phyloP scores from a whole-genome alignment of 129 eudicot genomes.

The Arctium lappa region DNA sequence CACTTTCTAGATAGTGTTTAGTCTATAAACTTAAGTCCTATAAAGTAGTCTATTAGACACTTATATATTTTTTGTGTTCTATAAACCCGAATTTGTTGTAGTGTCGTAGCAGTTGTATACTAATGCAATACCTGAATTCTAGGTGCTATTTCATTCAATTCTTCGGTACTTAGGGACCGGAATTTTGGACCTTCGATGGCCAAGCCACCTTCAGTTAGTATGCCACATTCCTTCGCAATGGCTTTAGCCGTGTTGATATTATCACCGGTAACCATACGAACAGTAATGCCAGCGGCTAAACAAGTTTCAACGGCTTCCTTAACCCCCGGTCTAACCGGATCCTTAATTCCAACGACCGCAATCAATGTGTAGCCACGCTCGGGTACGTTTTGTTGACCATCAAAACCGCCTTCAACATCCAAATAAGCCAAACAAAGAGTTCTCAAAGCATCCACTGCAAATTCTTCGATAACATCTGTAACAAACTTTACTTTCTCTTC shows the following conservation, averaged over 20 bases:
- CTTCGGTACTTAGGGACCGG: slow-evolving; percentile 40
- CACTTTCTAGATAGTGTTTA: background rate
- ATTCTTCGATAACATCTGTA: slow-evolving; percentile 42
- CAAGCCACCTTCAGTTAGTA: slow-evolving; percentile 55
- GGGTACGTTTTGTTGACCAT: slow-evolving; percentile 30
- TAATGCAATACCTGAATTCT: slow-evolving; percentile 45
- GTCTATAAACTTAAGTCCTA: background rate
- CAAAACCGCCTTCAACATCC: slow-evolving; percentile 34
- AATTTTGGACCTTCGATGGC: slow-evolving; percentile 74
- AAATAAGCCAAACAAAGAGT: slow-evolving; percentile 59
- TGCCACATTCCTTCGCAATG: slow-evolving; percentile 72
- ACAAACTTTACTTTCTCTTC: slow-evolving; percentile 41
- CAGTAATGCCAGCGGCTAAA: slow-evolving; percentile 60
- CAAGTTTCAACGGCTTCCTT: slow-evolving; percentile 55
- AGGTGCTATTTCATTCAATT: slow-evolving; percentile 48
- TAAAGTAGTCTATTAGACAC: background rate
- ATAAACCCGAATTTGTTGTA: too few species aligned
- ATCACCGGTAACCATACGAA: slow-evolving; percentile 72
- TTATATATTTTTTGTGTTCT: background rate
- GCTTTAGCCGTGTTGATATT: slow-evolving; percentile 69
- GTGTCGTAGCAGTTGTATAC: background rate
- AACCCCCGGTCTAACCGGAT: slow-evolving; percentile 67
- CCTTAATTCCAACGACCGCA: slow-evolving; percentile 59
- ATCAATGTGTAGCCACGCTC: slow-evolving; percentile 45
- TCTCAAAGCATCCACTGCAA: slow-evolving; percentile 60